These are phyloP conservation scores for Colletotrichum eremochloae DNA, from an alignment of 2,329 filamentous ascomycete genomes.

Conservation along the genomic window DNA sequence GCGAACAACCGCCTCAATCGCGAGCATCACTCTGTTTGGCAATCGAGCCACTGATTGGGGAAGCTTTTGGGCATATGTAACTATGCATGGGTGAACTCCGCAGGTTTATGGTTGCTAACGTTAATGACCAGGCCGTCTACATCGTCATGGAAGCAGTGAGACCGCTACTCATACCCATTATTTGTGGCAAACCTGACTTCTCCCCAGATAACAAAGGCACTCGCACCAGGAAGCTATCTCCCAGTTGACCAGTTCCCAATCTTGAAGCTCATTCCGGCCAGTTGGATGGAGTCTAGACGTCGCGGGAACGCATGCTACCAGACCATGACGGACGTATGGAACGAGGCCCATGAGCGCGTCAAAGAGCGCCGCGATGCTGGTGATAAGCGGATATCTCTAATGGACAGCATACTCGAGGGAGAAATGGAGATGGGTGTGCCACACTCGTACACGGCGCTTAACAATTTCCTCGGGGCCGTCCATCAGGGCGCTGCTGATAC, in stretches of 20 bases:
- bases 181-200: neutral
- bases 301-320: conserved; percentile 53
- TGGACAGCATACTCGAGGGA: conserved; percentile 58
- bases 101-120: neutral
- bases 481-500: conserved; percentile 54
- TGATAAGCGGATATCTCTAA: conserved; percentile 49
- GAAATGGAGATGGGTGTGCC: conserved; percentile 48
- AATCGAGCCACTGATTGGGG: conserved; percentile 13
- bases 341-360: conserved; percentile 52
- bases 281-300: conserved; percentile 56
- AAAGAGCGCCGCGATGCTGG: conserved; percentile 48
- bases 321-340: conserved; percentile 58
- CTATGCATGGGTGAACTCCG: neutral
- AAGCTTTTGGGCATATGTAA: conserved; percentile 29
- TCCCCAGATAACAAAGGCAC: conserved; percentile 49
- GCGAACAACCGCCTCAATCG: conserved; percentile 28
- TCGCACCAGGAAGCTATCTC: conserved; percentile 62
- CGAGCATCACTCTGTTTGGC: conserved; percentile 16
- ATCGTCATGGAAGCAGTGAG: conserved; percentile 15
- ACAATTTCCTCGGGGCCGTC: conserved; percentile 54
- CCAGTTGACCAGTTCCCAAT: conserved; percentile 63
- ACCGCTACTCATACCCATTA: no score
- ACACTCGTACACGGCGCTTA: conserved; percentile 46
- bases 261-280: conserved; percentile 58
- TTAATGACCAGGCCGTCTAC: conserved; percentile 15